Percentiles rank a stretch among this genome's conserved stretches.
Conservation (phyloP, 805 yeast genomes). For the Candida alai region DNA sequence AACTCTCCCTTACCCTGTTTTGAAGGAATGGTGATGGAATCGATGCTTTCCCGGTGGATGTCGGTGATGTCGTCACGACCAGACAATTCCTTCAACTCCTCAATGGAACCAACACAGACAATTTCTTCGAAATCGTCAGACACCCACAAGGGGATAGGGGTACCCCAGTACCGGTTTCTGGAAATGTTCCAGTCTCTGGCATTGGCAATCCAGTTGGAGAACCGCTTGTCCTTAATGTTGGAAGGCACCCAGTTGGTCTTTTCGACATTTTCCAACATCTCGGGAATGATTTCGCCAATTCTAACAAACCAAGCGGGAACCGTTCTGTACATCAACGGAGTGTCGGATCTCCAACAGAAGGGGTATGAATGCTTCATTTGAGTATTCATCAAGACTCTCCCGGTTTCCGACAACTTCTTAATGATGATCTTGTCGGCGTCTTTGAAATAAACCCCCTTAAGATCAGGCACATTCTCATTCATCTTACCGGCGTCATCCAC, state of each 20-base stretch:
- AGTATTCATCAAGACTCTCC: conserved; percentile 67
- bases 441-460: conserved; percentile 82
- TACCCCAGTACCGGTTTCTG: conserved; percentile 99
- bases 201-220: conserved; percentile 95
- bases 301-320: conserved; percentile 99
- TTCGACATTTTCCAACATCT: conserved; percentile 81
- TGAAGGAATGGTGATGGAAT: conserved; percentile 90
- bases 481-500: conserved; percentile 90
- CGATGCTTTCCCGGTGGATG: conserved; percentile 91
- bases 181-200: conserved; percentile 99
- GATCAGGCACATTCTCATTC: conserved; percentile 70
- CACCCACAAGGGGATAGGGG: conserved; percentile 98
- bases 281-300: conserved; percentile 80
- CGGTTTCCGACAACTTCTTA: conserved; percentile 73
- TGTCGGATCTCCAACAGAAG: conserved; percentile 99
- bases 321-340: conserved; percentile 92
- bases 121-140: conserved; percentile 90
- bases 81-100: conserved; percentile 78
- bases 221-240: conserved; percentile 88
- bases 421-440: conserved; percentile 93
- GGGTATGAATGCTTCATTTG: conserved; percentile 97
- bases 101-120: conserved; percentile 89
- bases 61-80: conserved; percentile 83
- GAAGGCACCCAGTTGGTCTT: conserved; percentile 93
- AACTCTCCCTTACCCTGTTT: conserved; percentile 81